A percentile compares a stretch with the other conserved stretches of the same genome.
Conservation (phyloP, 331 rosid genomes). For the Acacia concinna region DNA sequence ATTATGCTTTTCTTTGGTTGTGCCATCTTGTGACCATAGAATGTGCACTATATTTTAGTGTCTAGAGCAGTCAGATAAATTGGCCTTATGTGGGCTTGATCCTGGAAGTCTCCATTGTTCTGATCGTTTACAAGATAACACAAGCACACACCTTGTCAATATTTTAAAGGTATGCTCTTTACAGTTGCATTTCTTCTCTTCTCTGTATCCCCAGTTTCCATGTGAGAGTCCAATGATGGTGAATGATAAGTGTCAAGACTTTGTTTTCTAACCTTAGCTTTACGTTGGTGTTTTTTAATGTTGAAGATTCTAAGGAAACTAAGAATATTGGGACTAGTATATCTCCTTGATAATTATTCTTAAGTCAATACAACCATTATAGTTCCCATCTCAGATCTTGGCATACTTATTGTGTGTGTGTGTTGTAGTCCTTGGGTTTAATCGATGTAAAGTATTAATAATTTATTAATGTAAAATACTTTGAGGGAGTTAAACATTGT, state of each 20-base stretch:
- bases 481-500: neutral
- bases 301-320: constrained; percentile 5
- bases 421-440: neutral
- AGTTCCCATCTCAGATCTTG: constrained; percentile 11
- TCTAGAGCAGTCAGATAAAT: constrained; percentile 67
- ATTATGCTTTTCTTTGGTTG: constrained; percentile 19
- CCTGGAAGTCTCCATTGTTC: constrained; percentile 69
- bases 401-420: neutral
- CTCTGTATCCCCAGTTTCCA: neutral
- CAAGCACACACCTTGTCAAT: constrained; percentile 64
- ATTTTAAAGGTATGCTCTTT: constrained; percentile 61
- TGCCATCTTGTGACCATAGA: constrained; percentile 32
- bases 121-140: constrained; percentile 85
- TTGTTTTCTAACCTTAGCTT: constrained; percentile 6
- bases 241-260: neutral
- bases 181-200: constrained; percentile 7
- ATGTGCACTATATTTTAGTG: constrained; percentile 43
- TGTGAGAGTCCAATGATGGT: constrained; percentile 17
- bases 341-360: neutral
- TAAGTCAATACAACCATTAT: constrained; percentile 9
- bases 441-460: neutral
- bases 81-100: constrained; percentile 89
- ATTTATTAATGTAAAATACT: neutral
- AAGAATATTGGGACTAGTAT: constrained; percentile 15
- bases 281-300: neutral